These are phyloP conservation scores for Tetramitus jugosus DNA, from an alignment of 208 protist genomes.

Conservation along the genomic window DNA sequence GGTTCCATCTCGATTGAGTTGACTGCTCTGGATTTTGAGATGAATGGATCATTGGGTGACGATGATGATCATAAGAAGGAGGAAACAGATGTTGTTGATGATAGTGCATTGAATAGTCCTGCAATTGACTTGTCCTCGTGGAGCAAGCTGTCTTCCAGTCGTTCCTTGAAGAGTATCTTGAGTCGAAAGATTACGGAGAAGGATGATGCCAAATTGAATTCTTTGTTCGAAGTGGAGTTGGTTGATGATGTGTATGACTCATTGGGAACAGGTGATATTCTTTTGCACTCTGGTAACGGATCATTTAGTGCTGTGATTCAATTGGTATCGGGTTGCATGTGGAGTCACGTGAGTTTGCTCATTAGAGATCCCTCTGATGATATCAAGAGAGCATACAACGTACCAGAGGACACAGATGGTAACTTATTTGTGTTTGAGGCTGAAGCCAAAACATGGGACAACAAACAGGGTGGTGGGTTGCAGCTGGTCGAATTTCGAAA, in stretches of 20 bases:
- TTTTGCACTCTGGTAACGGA: conserved; percentile 8
- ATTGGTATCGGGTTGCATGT: background rate
- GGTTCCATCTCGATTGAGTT: too few species aligned
- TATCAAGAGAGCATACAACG: background rate
- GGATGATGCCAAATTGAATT: background rate
- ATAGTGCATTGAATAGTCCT: too few species aligned
- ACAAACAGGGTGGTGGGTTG: background rate
- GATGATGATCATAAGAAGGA: too few species aligned
- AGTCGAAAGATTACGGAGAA: background rate
- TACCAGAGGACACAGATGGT: background rate
- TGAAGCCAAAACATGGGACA: background rate
- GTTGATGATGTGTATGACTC: background rate
- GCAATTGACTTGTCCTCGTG: too few species aligned
- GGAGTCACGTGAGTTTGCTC: background rate
- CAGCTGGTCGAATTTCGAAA: background rate
- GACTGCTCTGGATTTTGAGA: too few species aligned
- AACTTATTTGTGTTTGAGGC: background rate
- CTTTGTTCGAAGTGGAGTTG: background rate
- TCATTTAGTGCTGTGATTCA: background rate
- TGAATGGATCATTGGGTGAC: too few species aligned
- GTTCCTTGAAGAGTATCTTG: background rate
- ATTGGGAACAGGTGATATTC: background rate
- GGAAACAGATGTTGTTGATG: too few species aligned
- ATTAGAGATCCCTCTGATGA: background rate
- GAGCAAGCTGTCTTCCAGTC: too few species aligned